Base-by-base conservation (phyloP, 1,284 basidiomycete genomes). In the Ceratobasidium sp. region DNA sequence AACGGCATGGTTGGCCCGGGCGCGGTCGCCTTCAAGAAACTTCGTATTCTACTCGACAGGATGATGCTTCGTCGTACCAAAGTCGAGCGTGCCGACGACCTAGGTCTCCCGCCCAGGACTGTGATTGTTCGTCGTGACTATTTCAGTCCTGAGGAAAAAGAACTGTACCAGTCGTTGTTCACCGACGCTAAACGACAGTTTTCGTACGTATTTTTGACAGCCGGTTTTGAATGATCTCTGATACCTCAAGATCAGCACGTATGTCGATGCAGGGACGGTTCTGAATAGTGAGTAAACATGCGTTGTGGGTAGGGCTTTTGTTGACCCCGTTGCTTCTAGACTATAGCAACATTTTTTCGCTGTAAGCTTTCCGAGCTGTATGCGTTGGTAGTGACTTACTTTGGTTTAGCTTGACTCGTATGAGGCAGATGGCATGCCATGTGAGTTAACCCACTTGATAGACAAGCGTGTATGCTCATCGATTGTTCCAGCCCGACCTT, bases 141-240 rank as follows among this genome's bases (percentile, higher is more conserved):
- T 84, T 99, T 99, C 87, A 98, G 95, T 80, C 94, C 96, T 0
- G 96, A 98, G 84, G 97, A 99, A 86, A 98, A 97, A 84, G 97
- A 99, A 82, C 86, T 99, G 13, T 99, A 99, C 85, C 89, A 93
- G 71, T 96, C 94, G 3, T 86, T 99, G 46, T 99, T 97, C 87
- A 93, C 94, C 3, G 95, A 97, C 81, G 96, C 96, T 10, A 97
- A 95, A 85, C 89, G 98, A 67, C 92, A 95, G 83, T 99, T 99
- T 85, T 86, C 87, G 80, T 82, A 54, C 54, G 80, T 78, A 40
- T 28, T 6, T 10, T 23, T 42, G 38, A 33, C 9, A 33, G 7
- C 7, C 42, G 44, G 26, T 38, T 13, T 66, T 28, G 26, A 59
- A 54, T 65, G 42, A 15, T 28, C 40, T 7, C 54, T 76, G 15